Base-by-base conservation (phyloP, 2,329 filamentous ascomycete species). In the Verticillium alfalfae region DNA sequence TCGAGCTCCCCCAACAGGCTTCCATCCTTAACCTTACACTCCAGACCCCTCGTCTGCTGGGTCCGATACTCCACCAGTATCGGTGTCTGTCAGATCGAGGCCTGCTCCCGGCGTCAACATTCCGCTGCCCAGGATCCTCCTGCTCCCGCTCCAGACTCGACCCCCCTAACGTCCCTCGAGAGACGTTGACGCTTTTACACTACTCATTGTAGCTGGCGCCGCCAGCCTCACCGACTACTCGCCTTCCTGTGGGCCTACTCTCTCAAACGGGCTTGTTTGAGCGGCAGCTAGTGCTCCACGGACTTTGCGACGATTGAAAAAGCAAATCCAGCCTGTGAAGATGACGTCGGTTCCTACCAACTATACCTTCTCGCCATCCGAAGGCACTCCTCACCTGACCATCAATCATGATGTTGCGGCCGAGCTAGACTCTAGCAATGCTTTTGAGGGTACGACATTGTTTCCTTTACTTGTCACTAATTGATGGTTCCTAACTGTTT, bases 181-280 rank as follows among this genome's bases (percentile, higher is more conserved):
- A 84, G 88, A 85, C 87, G 85, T 87, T 87, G 71, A 69, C 70
- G 67, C 64, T 69, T 69, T 68, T 70, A 71, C 72, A 66, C 67
- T 67, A 65, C 62, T 67, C 62, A 67, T 75, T 91, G 86, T 84
- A 87, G 90, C 90, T 93, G 91, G 91, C 90, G 90, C 85, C 86
- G 91, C 92, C 91, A 94, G 90, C 91, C 85, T 84, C 82, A 78
- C 78, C 72, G 70, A 71, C 78, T 77, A 76, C 79, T 81, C 80
- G 82, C 84, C 81, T 78, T 85, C 83, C 85, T 87, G 90, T 95
- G 92, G 92, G 92, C 91, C 92, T 95, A 93, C 92, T 95, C 90
- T 93, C 91, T 93, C 91, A 91, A 88, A 85, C 92, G 91, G 84
- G 91, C 93, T 93, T 92, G 91, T 94, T 92, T 96, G 92, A 87